Percentiles rank a stretch among this genome's conserved stretches.
Conservation (phyloP, 768 basidiomycete species). For the Mycena crocata region DNA sequence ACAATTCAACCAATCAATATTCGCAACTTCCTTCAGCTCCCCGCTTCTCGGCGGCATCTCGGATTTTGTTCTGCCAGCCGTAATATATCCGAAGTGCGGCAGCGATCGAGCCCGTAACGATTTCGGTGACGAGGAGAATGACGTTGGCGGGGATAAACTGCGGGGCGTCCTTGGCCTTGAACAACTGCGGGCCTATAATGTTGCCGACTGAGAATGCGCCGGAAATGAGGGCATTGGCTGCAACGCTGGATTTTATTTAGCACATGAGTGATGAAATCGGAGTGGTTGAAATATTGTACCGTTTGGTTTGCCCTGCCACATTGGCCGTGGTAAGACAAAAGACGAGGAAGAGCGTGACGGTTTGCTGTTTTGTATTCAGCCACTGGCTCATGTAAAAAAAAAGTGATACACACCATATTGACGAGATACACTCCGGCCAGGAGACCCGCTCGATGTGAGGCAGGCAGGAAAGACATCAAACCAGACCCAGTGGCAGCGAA, state of each 20-base stretch:
- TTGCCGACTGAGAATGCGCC: constrained; percentile 31
- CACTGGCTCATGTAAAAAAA: neutral
- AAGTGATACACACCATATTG: constrained; percentile 23
- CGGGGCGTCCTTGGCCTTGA: constrained; percentile 31
- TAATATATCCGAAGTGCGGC: constrained; percentile 24
- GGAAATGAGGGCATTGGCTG: constrained; percentile 29
- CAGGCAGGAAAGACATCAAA: constrained; percentile 32
- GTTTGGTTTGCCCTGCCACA: constrained; percentile 33
- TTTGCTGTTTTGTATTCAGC: constrained; percentile 17
- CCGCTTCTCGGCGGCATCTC: constrained; percentile 12
- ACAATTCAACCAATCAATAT: constrained; percentile 30
- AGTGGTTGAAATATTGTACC: neutral
- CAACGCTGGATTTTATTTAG: constrained; percentile 15
- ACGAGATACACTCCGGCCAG: constrained; percentile 32
- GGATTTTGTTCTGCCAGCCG: constrained; percentile 19
- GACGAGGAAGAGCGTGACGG: constrained; percentile 26
- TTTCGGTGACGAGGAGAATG: constrained; percentile 22
- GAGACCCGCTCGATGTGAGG: constrained; percentile 22
- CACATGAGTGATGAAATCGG: neutral
- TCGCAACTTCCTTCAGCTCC: constrained; percentile 8
- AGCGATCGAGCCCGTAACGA: constrained; percentile 13
- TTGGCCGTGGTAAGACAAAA: constrained; percentile 31
- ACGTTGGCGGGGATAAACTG: constrained; percentile 32
- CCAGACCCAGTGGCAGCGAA: constrained; percentile 27
- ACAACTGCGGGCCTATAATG: constrained; percentile 32